Evolutionary conservation across 73 alveolate genomes (phyloP).

Genomic region (Paramecium tetraurelia): DNA sequence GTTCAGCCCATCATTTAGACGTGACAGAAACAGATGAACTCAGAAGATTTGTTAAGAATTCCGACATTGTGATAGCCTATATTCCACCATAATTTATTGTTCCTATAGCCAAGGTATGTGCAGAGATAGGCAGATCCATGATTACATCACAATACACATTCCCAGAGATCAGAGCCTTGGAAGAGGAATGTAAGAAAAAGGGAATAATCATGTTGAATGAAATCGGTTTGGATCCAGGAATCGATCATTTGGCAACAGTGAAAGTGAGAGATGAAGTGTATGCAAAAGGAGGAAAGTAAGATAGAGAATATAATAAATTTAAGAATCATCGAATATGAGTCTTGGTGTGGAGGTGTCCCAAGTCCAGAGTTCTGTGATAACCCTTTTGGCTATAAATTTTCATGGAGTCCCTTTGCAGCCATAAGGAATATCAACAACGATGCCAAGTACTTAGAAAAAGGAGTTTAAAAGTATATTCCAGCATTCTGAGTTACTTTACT

Average conservation of each 20-base stretch:
- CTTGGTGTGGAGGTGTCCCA: conserved; percentile 92
- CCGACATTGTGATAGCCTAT: conserved; percentile 74
- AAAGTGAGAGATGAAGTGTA: conserved; percentile 76
- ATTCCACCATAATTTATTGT: conserved; percentile 82
- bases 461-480: conserved; percentile 59
- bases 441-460: conserved; percentile 75
- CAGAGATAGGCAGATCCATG: conserved; percentile 60
- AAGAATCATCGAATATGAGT: conserved; percentile 74
- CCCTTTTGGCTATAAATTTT: conserved; percentile 82
- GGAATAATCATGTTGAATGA: conserved; percentile 79
- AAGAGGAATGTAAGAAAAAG: conserved; percentile 69
- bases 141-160: conserved; percentile 79
- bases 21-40: conserved; percentile 65
- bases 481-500: conserved; percentile 65
- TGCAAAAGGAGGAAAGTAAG: conserved; percentile 71
- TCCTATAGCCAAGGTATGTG: conserved; percentile 72
- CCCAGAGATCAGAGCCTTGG: conserved; percentile 69
- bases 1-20: conserved; percentile 68
- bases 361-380: conserved; percentile 82
- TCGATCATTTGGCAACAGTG: conserved; percentile 82
- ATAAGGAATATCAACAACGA: conserved; percentile 71
- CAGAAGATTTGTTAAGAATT: conserved; percentile 58
- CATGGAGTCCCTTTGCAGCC: conserved; percentile 89
- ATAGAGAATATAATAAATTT: not conserved
- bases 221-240: conserved; percentile 86